Conservation (phyloP, 768 basidiomycete species). For the Russula brevipes region DNA sequence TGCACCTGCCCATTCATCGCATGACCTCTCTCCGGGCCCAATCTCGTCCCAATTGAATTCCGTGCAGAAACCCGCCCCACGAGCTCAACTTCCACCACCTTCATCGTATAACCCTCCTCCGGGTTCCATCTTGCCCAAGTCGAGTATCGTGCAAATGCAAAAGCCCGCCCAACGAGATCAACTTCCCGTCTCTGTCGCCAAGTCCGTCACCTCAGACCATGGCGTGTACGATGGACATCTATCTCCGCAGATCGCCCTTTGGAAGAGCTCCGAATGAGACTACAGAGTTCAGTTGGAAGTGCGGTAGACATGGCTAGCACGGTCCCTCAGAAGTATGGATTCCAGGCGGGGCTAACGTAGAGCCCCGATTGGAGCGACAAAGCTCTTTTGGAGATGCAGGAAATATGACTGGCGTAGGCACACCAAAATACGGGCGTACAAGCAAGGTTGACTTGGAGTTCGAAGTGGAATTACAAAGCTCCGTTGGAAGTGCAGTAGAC, state of each 20-base stretch:
- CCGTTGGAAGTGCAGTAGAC: conserved; percentile 47
- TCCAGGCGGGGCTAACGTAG: background rate
- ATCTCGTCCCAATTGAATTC: too few relatives aligned
- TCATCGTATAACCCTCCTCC: too few relatives aligned
- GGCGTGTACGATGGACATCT: conserved; percentile 21
- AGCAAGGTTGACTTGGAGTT: background rate
- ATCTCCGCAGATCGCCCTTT: background rate
- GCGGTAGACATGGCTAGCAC: too few relatives aligned
- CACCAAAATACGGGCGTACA: conserved; percentile 27
- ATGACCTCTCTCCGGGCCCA: too few relatives aligned
- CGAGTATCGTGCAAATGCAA: too few relatives aligned
- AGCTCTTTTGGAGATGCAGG: conserved; percentile 48
- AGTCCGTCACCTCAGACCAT: conserved; percentile 27
- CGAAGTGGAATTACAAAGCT: conserved; percentile 41
- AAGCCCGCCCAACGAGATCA: conserved; percentile 35
- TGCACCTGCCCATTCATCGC: too few relatives aligned
- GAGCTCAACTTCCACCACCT: too few relatives aligned
- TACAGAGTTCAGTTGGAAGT: too few relatives aligned
- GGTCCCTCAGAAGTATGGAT: too few relatives aligned
- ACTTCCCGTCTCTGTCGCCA: conserved; percentile 51
- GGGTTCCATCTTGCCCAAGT: too few relatives aligned
- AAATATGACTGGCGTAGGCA: conserved; percentile 66
- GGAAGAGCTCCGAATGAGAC: conserved; percentile 27
- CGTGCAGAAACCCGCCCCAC: too few relatives aligned
- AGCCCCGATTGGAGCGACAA: conserved; percentile 37